Evolutionary conservation across 768 basidiomycete species (phyloP).

Genomic region (Pholiota microspora): DNA sequence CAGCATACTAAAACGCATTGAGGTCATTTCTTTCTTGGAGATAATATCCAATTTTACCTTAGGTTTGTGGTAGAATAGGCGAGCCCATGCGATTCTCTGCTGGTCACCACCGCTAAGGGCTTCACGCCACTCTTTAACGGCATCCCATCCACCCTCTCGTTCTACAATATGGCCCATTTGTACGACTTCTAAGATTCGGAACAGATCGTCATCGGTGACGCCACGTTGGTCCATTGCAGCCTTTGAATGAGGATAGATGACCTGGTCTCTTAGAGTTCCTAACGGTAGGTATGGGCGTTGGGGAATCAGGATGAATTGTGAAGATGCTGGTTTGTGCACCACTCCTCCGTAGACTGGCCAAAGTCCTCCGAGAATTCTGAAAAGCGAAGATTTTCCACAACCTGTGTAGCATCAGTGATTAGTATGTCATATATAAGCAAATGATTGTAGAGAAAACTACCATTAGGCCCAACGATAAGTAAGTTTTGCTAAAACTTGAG

Average conservation of each 20-base stretch:
- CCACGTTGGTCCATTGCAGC: conserved; percentile 76
- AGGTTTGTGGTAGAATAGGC: conserved; percentile 93
- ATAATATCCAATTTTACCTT: conserved; percentile 49
- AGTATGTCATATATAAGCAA: not conserved
- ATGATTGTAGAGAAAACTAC: conserved; percentile 31
- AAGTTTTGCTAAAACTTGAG: conserved; percentile 72
- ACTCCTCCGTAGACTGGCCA: conserved; percentile 86
- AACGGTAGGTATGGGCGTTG: conserved; percentile 94
- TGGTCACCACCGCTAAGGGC: conserved; percentile 93
- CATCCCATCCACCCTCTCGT: conserved; percentile 96
- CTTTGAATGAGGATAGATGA: conserved; percentile 91
- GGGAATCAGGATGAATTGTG: conserved; percentile 91
- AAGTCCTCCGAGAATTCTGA: conserved; percentile 95
- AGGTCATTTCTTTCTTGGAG: not conserved
- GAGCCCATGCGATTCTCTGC: conserved; percentile 96
- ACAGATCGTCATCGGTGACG: conserved; percentile 71
- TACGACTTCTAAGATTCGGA: conserved; percentile 69
- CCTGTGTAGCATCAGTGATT: conserved; percentile 35
- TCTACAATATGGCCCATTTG: conserved; percentile 87
- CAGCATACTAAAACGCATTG: conserved; percentile 70
- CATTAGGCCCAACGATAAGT: conserved; percentile 93
- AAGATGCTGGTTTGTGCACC: conserved; percentile 86
- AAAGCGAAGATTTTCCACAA: conserved; percentile 87
- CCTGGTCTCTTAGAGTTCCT: conserved; percentile 92
- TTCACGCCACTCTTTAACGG: conserved; percentile 90